These are phyloP conservation scores for Pseudophaeomoniella oleicola DNA, from an alignment of 2,329 filamentous ascomycete species.

Conservation along the genomic window DNA sequence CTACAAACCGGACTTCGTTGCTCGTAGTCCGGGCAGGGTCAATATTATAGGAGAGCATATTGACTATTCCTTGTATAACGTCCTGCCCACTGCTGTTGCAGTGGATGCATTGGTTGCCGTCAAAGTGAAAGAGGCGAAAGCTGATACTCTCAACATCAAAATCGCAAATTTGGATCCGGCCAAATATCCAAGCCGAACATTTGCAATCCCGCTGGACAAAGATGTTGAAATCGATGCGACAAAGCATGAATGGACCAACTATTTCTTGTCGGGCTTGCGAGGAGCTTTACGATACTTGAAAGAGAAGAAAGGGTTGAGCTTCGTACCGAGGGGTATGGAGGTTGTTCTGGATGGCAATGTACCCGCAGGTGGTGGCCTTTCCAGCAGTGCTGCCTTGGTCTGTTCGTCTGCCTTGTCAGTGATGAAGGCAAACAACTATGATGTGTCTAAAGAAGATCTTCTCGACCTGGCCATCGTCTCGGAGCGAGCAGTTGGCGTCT, in stretches of 20 bases:
- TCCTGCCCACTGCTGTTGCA: constrained; percentile 88
- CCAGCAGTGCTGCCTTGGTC: constrained; percentile 86
- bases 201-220: constrained; percentile 49
- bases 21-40: constrained; percentile 82
- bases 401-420: constrained; percentile 81
- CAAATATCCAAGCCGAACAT: constrained; percentile 63
- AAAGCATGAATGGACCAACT: constrained; percentile 91
- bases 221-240: constrained; percentile 70
- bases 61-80: constrained; percentile 93
- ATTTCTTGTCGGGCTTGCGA: constrained; percentile 84
- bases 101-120: constrained; percentile 85
- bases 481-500: constrained; percentile 86
- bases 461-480: constrained; percentile 90
- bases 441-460: constrained; percentile 79
- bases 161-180: constrained; percentile 64
- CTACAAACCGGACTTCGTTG: constrained; percentile 60
- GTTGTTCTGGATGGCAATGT: constrained; percentile 85
- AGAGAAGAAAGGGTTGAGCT: constrained; percentile 46
- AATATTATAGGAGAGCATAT: constrained; percentile 99
- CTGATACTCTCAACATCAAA: constrained; percentile 47
- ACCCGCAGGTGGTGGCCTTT: constrained; percentile 79
- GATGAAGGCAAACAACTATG: constrained; percentile 69
- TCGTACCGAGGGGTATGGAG: constrained; percentile 64
- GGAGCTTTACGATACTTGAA: constrained; percentile 68
- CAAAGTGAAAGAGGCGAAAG: constrained; percentile 26